These are phyloP conservation scores for Aspergillus thermomutatus DNA, from an alignment of 2,329 filamentous ascomycete genomes.

Conservation along the genomic window DNA sequence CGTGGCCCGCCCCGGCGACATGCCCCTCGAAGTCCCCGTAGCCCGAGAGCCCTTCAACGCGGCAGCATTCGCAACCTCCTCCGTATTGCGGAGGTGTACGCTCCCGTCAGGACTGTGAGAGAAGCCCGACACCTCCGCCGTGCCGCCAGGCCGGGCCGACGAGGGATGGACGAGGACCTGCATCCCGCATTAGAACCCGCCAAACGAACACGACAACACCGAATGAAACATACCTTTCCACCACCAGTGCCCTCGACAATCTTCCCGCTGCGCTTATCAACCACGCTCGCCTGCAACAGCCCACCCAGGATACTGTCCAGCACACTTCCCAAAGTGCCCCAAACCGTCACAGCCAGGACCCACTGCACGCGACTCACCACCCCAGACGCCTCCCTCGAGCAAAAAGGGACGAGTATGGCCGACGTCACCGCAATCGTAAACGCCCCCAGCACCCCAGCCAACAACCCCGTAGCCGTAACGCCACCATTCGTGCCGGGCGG, in stretches of 20 bases:
- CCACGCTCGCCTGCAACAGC: slow-evolving; percentile 78
- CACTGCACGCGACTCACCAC: slow-evolving; percentile 54
- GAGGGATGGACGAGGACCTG: slow-evolving; percentile 38
- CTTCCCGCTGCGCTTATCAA: slow-evolving; percentile 78
- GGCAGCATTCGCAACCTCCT: slow-evolving; percentile 29
- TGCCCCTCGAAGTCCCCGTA: slow-evolving; percentile 12
- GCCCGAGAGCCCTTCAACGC: slow-evolving; percentile 18
- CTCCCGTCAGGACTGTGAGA: slow-evolving; percentile 14
- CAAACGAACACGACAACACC: neutral
- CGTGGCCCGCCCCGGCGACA: slow-evolving; percentile 10
- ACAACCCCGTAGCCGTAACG: slow-evolving; percentile 71
- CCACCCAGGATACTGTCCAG: slow-evolving; percentile 87
- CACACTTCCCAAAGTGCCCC: slow-evolving; percentile 76
- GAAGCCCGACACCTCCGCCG: slow-evolving; percentile 8
- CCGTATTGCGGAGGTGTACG: slow-evolving; percentile 24
- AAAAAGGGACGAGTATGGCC: slow-evolving; percentile 67
- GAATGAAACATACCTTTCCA: slow-evolving; percentile 45
- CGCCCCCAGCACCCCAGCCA: slow-evolving; percentile 71
- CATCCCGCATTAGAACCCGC: neutral
- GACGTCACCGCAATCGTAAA: slow-evolving; percentile 66
- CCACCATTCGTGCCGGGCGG: slow-evolving; percentile 93
- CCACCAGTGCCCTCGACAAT: slow-evolving; percentile 85
- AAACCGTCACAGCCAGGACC: slow-evolving; percentile 58
- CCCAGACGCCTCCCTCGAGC: slow-evolving; percentile 37
- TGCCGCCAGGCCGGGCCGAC: slow-evolving; percentile 20